Percentiles rank a stretch among this genome's conserved stretches.
These are phyloP conservation scores for Lactarius hatsudake DNA, from an alignment of 768 basidiomycete genomes.

Conservation along the genomic window DNA sequence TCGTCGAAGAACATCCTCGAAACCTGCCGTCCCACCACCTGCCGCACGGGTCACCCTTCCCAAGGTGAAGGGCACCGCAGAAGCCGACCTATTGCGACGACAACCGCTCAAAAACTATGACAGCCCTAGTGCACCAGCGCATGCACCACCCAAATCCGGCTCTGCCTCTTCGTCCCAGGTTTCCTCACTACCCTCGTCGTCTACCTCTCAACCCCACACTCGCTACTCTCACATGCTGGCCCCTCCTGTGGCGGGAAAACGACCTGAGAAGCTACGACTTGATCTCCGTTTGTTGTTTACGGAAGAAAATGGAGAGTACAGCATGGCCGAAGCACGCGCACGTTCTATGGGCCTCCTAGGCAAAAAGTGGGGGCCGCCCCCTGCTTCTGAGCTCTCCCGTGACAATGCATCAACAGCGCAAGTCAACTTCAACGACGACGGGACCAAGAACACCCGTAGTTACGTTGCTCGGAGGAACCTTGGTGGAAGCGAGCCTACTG, in stretches of 20 bases:
- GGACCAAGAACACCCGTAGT: constrained; percentile 41
- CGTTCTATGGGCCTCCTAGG: constrained; percentile 78
- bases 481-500: constrained; percentile 66
- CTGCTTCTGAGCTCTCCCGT: constrained; percentile 36
- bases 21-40: constrained; percentile 11
- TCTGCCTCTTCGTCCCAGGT: constrained; percentile 30
- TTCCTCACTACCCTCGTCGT: constrained; percentile 29
- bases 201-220: constrained; percentile 25
- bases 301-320: constrained; percentile 77
- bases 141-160: constrained; percentile 31
- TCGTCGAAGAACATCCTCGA: constrained; percentile 33
- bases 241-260: constrained; percentile 63
- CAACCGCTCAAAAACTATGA: constrained; percentile 27
- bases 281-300: constrained; percentile 69
- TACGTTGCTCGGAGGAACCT: constrained; percentile 45
- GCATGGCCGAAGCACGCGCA: constrained; percentile 79
- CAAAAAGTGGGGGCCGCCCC: constrained; percentile 79
- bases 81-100: constrained; percentile 25
- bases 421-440: constrained; percentile 63
- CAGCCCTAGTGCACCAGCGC: not conserved
- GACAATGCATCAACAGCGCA: constrained; percentile 27
- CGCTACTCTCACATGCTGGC: constrained; percentile 75
- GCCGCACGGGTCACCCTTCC: constrained; percentile 16
- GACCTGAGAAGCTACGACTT: constrained; percentile 69
- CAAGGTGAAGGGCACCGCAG: constrained; percentile 25